phyloP scores from a whole-genome alignment of 2,329 filamentous ascomycete genomes.

The Whalleya microplaca region DNA sequence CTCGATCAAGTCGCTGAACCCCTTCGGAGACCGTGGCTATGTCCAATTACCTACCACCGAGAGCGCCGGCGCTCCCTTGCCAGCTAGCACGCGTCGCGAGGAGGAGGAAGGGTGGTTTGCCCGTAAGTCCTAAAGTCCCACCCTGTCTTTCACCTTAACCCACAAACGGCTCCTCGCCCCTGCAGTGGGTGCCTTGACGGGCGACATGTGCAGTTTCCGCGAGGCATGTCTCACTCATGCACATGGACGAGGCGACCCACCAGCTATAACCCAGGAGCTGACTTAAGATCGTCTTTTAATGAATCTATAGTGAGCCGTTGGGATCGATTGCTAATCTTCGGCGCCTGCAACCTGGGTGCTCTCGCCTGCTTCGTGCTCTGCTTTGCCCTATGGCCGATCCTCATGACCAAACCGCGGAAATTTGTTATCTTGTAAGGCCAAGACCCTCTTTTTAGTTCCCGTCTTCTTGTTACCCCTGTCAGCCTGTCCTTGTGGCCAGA shows the following conservation, averaged over 20 bases:
- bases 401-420: constrained; percentile 83
- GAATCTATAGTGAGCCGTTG: constrained; percentile 84
- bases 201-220: constrained; percentile 49
- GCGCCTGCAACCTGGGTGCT: constrained; percentile 86
- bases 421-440: constrained; percentile 90
- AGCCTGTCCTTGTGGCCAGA: constrained; percentile 20
- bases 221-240: constrained; percentile 48
- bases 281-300: constrained; percentile 36
- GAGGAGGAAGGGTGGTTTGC: constrained; percentile 97
- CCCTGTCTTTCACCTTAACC: constrained; percentile 31
- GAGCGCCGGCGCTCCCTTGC: constrained; percentile 79
- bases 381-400: constrained; percentile 85
- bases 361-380: constrained; percentile 90
- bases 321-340: constrained; percentile 93
- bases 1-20: constrained; percentile 82
- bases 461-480: constrained; percentile 16
- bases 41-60: constrained; percentile 88
- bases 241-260: constrained; percentile 38
- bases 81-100: constrained; percentile 81
- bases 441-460: constrained; percentile 24
- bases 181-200: constrained; percentile 44
- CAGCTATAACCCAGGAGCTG: constrained; percentile 30
- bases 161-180: constrained; percentile 36
- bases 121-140: constrained; percentile 70
- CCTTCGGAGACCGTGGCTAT: constrained; percentile 85